These are phyloP conservation scores for Exophiala viscosa DNA, from an alignment of 2,329 filamentous ascomycete species.

Conservation along the genomic window DNA sequence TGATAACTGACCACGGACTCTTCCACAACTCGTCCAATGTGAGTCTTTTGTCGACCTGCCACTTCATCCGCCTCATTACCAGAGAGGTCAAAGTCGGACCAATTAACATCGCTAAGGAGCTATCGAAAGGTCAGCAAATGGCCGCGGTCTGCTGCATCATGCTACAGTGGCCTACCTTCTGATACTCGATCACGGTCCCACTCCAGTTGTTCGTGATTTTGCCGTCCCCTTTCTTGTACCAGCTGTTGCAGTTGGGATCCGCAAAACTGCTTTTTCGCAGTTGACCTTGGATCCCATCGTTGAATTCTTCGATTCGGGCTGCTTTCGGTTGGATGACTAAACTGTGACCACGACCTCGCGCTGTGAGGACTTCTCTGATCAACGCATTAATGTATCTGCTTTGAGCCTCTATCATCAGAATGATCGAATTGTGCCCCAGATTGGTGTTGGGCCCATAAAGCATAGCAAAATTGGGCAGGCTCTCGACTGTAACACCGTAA, in stretches of 20 bases:
- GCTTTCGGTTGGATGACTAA: slow-evolving; percentile 47
- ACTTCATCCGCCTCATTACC: slow-evolving; percentile 26
- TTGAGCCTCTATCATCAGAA: slow-evolving; percentile 61
- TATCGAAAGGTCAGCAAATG: slow-evolving; percentile 14
- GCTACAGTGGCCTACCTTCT: slow-evolving; percentile 33
- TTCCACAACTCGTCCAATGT: slow-evolving; percentile 36
- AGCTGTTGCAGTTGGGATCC: slow-evolving; percentile 52
- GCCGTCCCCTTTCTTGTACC: slow-evolving; percentile 55
- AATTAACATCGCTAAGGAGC: slow-evolving; percentile 30
- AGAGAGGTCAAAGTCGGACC: slow-evolving; percentile 30
- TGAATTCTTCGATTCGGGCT: slow-evolving; percentile 18
- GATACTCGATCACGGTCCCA: slow-evolving; percentile 54
- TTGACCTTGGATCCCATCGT: slow-evolving; percentile 26
- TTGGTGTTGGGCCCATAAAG: slow-evolving; percentile 59
- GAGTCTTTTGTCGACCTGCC: slow-evolving; percentile 7
- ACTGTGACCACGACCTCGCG: slow-evolving; percentile 37
- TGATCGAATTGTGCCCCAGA: slow-evolving; percentile 55
- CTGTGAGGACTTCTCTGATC: slow-evolving; percentile 48
- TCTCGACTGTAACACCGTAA: slow-evolving; percentile 50
- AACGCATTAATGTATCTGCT: slow-evolving; percentile 52
- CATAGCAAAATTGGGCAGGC: slow-evolving; percentile 55
- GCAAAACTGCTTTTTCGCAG: slow-evolving; percentile 49
- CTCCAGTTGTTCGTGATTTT: slow-evolving; percentile 57
- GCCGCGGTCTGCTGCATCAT: too few relatives aligned
- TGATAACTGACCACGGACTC: slow-evolving; percentile 34